phyloP scores from a whole-genome alignment of 1,284 basidiomycete species.

The Tremellales sp. region DNA sequence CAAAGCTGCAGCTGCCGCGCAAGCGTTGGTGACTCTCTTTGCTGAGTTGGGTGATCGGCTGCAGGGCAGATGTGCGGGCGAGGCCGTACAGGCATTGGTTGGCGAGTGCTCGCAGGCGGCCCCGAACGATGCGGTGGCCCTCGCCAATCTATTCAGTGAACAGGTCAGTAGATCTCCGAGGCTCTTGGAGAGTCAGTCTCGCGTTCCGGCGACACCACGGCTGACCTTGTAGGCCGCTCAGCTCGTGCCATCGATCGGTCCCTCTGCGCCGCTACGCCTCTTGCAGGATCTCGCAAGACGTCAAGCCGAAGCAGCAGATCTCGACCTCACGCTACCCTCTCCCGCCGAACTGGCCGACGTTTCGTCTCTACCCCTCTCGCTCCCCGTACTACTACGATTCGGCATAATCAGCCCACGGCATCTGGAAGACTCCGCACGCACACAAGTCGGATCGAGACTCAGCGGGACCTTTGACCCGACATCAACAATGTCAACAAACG shows the following conservation, averaged over 20 bases:
- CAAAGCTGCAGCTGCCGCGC: slow-evolving; percentile 13
- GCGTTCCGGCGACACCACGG: not conserved
- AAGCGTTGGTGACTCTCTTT: slow-evolving; percentile 19
- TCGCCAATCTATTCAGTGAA: slow-evolving; percentile 18
- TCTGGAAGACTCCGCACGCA: not conserved
- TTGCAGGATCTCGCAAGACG: slow-evolving; percentile 28
- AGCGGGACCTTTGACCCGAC: not conserved
- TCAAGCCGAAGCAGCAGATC: slow-evolving; percentile 5
- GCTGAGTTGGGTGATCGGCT: slow-evolving; percentile 11
- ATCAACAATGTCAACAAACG: not conserved
- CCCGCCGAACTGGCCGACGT: slow-evolving; percentile 15
- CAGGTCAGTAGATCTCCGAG: slow-evolving; percentile 13
- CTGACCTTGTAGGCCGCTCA: slow-evolving; percentile 12
- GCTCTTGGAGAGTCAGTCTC: not conserved
- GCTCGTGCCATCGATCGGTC: too few species aligned
- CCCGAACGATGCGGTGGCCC: slow-evolving; percentile 5
- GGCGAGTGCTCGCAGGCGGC: slow-evolving; percentile 7
- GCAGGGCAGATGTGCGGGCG: slow-evolving; percentile 21
- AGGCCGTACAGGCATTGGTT: slow-evolving; percentile 11
- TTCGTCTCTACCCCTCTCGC: slow-evolving; percentile 25
- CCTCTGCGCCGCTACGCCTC: slow-evolving; percentile 22
- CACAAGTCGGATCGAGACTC: not conserved
- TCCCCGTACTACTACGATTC: slow-evolving; percentile 17
- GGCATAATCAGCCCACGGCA: slow-evolving; percentile 13
- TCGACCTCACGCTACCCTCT: slow-evolving; percentile 10